Evolutionary conservation across 768 basidiomycete genomes (phyloP).

Genomic region (Tylopilus intermedius): DNA sequence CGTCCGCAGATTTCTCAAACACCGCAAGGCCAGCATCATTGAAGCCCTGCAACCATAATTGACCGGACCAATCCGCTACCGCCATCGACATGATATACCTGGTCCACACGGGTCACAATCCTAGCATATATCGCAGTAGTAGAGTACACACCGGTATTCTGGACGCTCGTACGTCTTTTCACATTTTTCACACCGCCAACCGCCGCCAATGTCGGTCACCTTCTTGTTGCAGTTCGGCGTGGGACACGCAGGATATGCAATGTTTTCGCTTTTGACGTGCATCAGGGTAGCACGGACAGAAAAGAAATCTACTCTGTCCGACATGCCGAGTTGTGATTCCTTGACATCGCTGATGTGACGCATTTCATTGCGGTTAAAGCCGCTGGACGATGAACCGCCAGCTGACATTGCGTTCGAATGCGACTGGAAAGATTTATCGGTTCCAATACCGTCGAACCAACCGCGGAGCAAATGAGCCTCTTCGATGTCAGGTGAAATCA

Average conservation of each 20-base stretch:
- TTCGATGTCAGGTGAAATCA: conserved; percentile 86
- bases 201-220: conserved; percentile 58
- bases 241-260: conserved; percentile 88
- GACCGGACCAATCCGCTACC: conserved; percentile 84
- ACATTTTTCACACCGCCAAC: conserved; percentile 96
- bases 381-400: conserved; percentile 35
- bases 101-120: conserved; percentile 1
- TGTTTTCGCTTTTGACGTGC: conserved; percentile 78
- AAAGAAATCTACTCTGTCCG: conserved; percentile 79
- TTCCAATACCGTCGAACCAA: conserved; percentile 82
- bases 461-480: conserved; percentile 83
- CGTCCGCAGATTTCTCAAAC: conserved; percentile 75
- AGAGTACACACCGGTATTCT: conserved; percentile 64
- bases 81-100: conserved; percentile 83
- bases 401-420: conserved; percentile 46
- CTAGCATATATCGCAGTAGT: neutral
- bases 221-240: conserved; percentile 84
- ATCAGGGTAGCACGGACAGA: conserved; percentile 76
- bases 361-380: conserved; percentile 69
- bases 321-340: conserved; percentile 65
- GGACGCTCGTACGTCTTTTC: conserved; percentile 64
- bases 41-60: conserved; percentile 92
- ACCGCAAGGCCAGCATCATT: conserved; percentile 82
- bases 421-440: conserved; percentile 61
- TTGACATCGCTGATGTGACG: conserved; percentile 75